These are phyloP conservation scores for Saccharomyces hybrid DNA, from an alignment of 1,139 yeast species.

Conservation along the genomic window DNA sequence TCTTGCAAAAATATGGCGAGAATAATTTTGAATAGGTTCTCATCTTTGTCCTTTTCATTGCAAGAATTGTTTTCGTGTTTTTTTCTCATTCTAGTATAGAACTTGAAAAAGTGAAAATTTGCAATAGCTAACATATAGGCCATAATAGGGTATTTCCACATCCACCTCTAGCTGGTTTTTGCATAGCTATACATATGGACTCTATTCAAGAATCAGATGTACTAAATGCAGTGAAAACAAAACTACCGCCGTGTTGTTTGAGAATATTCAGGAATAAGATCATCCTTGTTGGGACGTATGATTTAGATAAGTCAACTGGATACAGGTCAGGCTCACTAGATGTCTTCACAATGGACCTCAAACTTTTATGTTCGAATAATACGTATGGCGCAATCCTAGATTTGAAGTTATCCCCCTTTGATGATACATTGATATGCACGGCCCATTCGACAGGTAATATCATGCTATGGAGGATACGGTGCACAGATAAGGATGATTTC, in stretches of 20 bases:
- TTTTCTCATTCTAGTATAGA: neutral
- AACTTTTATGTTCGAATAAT: slow-evolving; percentile 26
- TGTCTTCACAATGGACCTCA: slow-evolving; percentile 36
- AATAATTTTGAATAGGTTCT: neutral
- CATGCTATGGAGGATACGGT: slow-evolving; percentile 47
- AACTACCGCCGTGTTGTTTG: slow-evolving; percentile 78
- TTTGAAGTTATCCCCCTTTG: slow-evolving; percentile 54
- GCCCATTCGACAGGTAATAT: slow-evolving; percentile 80
- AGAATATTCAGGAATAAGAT: slow-evolving; percentile 45
- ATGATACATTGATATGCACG: slow-evolving; percentile 43
- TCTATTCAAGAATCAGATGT: slow-evolving; percentile 14
- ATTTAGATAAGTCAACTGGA: slow-evolving; percentile 52
- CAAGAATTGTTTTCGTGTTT: neutral
- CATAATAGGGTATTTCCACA: neutral
- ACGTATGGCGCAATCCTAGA: slow-evolving; percentile 70
- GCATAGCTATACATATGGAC: neutral
- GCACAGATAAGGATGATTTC: slow-evolving; percentile 10
- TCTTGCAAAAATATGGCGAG: neutral
- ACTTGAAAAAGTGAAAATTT: neutral
- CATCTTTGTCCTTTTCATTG: neutral
- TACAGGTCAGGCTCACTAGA: slow-evolving; percentile 70
- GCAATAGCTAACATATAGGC: neutral
- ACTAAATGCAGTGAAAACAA: slow-evolving; percentile 33
- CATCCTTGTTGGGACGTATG: slow-evolving; percentile 70
- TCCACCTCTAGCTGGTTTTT: neutral